Percentiles rank a stretch among this genome's conserved stretches.
Conservation (phyloP, 2,329 filamentous ascomycete genomes). For the Capronia epimyces region DNA sequence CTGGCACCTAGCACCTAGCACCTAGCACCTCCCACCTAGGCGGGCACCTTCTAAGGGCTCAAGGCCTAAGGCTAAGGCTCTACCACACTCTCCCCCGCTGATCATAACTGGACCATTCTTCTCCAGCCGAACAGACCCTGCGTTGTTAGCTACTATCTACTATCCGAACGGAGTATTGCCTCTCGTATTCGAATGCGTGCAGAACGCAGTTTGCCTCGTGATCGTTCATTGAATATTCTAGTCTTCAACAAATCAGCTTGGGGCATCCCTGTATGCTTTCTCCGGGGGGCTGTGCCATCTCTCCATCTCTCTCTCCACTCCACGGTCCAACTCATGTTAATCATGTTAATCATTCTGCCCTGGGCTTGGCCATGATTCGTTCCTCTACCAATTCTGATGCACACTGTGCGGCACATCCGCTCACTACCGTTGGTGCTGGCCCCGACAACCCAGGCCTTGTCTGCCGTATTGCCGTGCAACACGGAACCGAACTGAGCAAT, state of each 20-base stretch:
- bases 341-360: neutral
- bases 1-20: no score
- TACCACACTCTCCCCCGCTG: neutral
- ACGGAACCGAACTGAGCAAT: neutral
- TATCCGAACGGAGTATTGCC: neutral
- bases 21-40: no score
- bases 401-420: neutral
- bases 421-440: neutral
- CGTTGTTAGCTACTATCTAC: no score
- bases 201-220: neutral
- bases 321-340: neutral
- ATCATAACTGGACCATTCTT: neutral
- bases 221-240: no score
- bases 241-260: neutral
- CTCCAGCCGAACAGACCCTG: neutral
- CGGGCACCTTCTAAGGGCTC: no score
- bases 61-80: no score
- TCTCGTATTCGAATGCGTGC: slow-evolving; percentile 3
- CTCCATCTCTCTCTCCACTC: neutral
- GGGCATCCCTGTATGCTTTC: neutral
- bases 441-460: neutral
- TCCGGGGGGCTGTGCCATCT: neutral
- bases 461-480: neutral
- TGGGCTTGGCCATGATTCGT: slow-evolving; percentile 6
- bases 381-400: slow-evolving; percentile 1